Percentiles rank a stretch among this genome's conserved stretches.
These are phyloP conservation scores for Kurtzmaniella quercitrusa DNA, from an alignment of 1,139 yeast genomes.

Conservation along the genomic window DNA sequence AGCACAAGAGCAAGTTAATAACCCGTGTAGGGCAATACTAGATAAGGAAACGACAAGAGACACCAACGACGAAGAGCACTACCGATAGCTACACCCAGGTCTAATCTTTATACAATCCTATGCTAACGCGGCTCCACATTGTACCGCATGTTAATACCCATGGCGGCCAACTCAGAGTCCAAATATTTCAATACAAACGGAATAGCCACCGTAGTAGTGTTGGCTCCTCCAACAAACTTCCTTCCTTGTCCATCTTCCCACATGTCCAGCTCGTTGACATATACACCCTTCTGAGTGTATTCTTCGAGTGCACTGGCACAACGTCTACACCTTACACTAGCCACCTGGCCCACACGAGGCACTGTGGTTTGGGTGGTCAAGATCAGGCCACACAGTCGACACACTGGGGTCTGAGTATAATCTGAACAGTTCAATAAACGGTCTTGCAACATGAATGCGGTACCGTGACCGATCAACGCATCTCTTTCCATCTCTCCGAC, in stretches of 20 bases:
- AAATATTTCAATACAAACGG: conserved; percentile 94
- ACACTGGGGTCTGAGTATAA: conserved; percentile 84
- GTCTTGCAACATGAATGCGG: conserved; percentile 94
- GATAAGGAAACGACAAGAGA: too few species aligned
- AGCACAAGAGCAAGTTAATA: too few species aligned
- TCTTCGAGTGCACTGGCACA: conserved; percentile 68
- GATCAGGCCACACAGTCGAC: conserved; percentile 92
- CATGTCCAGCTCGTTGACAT: conserved; percentile 67
- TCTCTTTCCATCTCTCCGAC: conserved; percentile 99
- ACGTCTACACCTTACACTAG: conserved; percentile 83
- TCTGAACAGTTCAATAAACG: conserved; percentile 94
- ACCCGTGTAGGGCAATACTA: too few species aligned
- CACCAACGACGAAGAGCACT: too few species aligned
- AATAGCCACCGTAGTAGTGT: conserved; percentile 91
- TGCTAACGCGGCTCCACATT: conserved; percentile 60
- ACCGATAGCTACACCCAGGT: neutral
- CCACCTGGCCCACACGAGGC: conserved; percentile 80
- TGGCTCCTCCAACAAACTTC: conserved; percentile 84
- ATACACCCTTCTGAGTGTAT: conserved; percentile 33
- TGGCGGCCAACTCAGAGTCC: conserved; percentile 93
- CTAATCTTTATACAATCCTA: conserved; percentile 1
- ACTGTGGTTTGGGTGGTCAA: conserved; percentile 86
- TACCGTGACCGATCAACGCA: conserved; percentile 97
- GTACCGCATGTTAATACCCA: conserved; percentile 94
- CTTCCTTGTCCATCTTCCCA: conserved; percentile 99